phyloP scores from a whole-genome alignment of 208 protist species.

The Acanthamoeba polyphaga region DNA sequence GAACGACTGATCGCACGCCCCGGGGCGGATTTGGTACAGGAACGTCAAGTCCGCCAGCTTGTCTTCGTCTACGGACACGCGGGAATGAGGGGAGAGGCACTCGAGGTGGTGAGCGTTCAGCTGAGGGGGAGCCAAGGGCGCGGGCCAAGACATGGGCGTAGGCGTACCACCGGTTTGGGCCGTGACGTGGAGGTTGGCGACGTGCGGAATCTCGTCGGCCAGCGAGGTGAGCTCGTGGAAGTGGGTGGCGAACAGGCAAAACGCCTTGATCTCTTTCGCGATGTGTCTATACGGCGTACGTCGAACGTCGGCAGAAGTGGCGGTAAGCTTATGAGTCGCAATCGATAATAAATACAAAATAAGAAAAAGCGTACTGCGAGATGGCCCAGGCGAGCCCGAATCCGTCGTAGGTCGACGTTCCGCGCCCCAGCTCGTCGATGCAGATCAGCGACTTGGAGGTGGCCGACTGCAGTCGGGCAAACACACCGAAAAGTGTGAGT shows the following conservation, averaged over 20 bases:
- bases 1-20: constrained; percentile 91
- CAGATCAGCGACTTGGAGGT: constrained; percentile 97
- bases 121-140: background rate
- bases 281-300: constrained; percentile 87
- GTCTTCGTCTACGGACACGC: background rate
- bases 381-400: constrained; percentile 99
- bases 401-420: constrained; percentile 99
- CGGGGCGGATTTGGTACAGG: constrained; percentile 77
- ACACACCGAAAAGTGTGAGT: background rate
- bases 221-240: constrained; percentile 99
- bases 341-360: too few species aligned
- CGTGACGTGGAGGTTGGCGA: constrained; percentile 93
- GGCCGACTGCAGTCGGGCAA: constrained; percentile 86
- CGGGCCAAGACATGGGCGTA: background rate
- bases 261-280: constrained; percentile 90
- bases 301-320: too few species aligned
- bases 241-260: constrained; percentile 99
- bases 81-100: background rate
- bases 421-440: constrained; percentile 99
- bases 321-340: too few species aligned
- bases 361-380: constrained; percentile 90
- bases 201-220: constrained; percentile 76
- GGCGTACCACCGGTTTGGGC: constrained; percentile 83
- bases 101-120: background rate
- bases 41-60: constrained; percentile 71